Evolutionary conservation across 768 basidiomycete genomes (phyloP).

Genomic region (Podaxis sp.): DNA sequence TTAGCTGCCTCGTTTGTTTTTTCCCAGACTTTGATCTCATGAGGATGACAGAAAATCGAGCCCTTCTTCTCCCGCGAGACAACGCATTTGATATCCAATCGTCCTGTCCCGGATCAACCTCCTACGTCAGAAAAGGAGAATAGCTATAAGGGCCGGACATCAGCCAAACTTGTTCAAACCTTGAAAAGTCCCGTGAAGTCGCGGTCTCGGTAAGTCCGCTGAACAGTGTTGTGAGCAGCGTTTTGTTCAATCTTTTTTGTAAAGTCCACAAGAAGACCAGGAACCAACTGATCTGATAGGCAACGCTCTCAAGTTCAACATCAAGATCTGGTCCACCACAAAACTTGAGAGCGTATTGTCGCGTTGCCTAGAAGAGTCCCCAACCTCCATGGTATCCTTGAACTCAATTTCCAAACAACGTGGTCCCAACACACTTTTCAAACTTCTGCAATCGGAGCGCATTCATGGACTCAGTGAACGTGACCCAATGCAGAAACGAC

Average conservation of each 20-base stretch:
- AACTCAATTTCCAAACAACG: conserved; percentile 25
- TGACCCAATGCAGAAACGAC: conserved; percentile 83
- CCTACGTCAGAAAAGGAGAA: conserved; percentile 64
- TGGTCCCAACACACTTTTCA: conserved; percentile 41
- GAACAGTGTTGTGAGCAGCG: background rate
- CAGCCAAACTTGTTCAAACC: conserved; percentile 18
- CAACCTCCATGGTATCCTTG: conserved; percentile 19
- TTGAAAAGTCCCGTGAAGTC: conserved; percentile 68
- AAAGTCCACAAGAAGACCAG: conserved; percentile 23
- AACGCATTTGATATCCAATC: conserved; percentile 83
- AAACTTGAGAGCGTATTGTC: conserved; percentile 72
- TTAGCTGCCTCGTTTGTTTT: conserved; percentile 37
- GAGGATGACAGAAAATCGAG: conserved; percentile 60
- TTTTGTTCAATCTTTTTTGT: conserved; percentile 11
- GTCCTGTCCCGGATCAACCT: conserved; percentile 27
- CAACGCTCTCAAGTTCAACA: conserved; percentile 65
- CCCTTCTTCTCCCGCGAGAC: conserved; percentile 85
- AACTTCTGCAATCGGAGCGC: conserved; percentile 75
- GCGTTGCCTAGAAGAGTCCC: conserved; percentile 48
- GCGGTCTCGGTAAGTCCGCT: conserved; percentile 42
- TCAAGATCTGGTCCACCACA: conserved; percentile 82
- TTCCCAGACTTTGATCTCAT: conserved; percentile 4
- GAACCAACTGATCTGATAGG: conserved; percentile 45
- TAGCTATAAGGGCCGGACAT: conserved; percentile 19
- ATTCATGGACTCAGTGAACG: conserved; percentile 87